Percentiles rank a stretch among this genome's conserved stretches.
Evolutionary conservation across 352 stramenopile species (phyloP).

Genomic region (Phytopythium montanum): DNA sequence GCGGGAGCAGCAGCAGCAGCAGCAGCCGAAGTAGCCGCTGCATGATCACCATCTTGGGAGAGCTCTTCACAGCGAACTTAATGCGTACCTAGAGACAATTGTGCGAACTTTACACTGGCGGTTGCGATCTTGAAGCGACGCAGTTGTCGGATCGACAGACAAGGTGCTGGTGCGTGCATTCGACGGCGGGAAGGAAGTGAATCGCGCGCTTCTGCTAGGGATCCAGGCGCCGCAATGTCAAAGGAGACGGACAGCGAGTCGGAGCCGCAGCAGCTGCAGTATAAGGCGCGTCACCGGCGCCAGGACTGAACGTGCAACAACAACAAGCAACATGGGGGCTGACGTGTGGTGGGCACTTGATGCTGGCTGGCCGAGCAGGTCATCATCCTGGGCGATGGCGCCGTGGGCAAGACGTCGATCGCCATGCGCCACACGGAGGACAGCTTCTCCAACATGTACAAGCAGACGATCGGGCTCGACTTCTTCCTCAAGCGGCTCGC

Average conservation of each 20-base stretch:
- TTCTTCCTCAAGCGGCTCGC: slow-evolving; percentile 94
- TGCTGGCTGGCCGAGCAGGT: slow-evolving; percentile 66
- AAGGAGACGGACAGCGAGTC: slow-evolving; percentile 85
- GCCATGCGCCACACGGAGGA: slow-evolving; percentile 90
- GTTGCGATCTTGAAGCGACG: slow-evolving; percentile 8
- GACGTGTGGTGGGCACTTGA: neutral
- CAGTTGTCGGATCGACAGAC: neutral
- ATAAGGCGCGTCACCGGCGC: slow-evolving; percentile 49
- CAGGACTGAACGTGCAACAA: neutral
- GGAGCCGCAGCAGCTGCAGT: slow-evolving; percentile 83
- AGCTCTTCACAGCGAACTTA: no score
- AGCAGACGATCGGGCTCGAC: slow-evolving; percentile 94
- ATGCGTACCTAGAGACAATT: no score
- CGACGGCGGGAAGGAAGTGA: neutral
- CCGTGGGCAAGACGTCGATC: slow-evolving; percentile 95
- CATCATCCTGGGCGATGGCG: slow-evolving; percentile 92
- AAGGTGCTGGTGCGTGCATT: neutral
- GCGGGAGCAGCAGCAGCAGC: slow-evolving; percentile 3
- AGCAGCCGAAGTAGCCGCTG: neutral
- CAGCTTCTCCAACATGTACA: slow-evolving; percentile 92
- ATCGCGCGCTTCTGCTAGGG: neutral
- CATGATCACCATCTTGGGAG: neutral
- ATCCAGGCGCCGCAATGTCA: slow-evolving; percentile 34
- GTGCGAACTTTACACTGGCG: no score
- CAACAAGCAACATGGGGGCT: neutral